Evolutionary conservation across 768 basidiomycete species (phyloP), one percentile per base, ranked within the genome.

Genomic region (Lentinula raphanica): DNA sequence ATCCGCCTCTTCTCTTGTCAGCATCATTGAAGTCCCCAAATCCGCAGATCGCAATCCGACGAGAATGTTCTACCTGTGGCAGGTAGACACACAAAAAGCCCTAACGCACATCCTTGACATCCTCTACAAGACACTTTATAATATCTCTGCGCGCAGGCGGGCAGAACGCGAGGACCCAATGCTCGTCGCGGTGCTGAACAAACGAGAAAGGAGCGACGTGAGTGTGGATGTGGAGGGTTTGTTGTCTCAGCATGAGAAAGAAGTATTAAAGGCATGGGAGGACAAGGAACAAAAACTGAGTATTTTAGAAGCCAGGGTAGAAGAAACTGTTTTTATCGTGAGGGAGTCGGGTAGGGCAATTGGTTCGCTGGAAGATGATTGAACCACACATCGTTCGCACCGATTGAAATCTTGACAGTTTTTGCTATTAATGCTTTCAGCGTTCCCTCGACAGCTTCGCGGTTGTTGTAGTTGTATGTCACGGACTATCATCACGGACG

Each of bases 21-120:
- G 90, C 66, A 87, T 90, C 11, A 94, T 97, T 74, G 95, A 98
- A 71, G 88, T 98, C 1, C 90, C 97, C 4, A 90, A 89, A 71
- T 90, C 86, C 63, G 86, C 89, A 21, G 94, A 96, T 68, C 88
- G 94, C 49, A 92, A 92, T 69, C 91, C 94, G 3, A 83, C 87
- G 0, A 81, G 93, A 25, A 94, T 88, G 49, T 91, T 94, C 69
- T 98, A 92, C 74, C 83, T 98, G 31, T 98, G 96, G 96, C 88
- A 88, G 69, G 89, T 97, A 53, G 93, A 98, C 72, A 79, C 92
- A 8, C 75, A 81, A 35, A 90, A 93, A 67, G 90, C 91, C 9
- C 92, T 90, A 66, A 84, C 88, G 21, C 78, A 86, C 11, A 78
- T 97, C 21, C 74, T 96, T 15, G 82, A 82, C 29, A 83, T 83